Conservation (phyloP, 345 rosid genomes). For the Cardamine resedifolia region DNA sequence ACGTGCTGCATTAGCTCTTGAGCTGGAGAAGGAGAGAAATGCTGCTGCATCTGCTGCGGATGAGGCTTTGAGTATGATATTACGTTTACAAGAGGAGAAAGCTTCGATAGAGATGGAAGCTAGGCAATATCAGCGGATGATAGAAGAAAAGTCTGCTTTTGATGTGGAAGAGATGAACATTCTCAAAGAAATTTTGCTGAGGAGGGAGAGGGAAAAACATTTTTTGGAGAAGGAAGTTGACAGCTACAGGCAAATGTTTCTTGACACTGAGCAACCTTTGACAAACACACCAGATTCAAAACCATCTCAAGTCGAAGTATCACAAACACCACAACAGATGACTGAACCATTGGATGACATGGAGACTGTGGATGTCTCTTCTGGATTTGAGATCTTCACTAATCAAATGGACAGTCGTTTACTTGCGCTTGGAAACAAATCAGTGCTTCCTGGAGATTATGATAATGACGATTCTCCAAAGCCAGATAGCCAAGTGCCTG, state of each 20-base stretch:
- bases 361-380: conserved; percentile 19
- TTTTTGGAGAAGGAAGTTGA: conserved; percentile 73
- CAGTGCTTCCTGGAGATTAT: conserved; percentile 33
- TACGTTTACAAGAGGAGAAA: conserved; percentile 69
- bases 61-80: conserved; percentile 71
- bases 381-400: conserved; percentile 34
- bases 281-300: conserved; percentile 22
- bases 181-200: conserved; percentile 66
- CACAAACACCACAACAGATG: conserved; percentile 19
- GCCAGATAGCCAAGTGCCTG: no score
- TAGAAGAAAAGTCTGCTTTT: conserved; percentile 71
- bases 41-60: conserved; percentile 77
- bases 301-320: background rate
- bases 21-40: conserved; percentile 75
- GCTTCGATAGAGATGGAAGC: conserved; percentile 66
- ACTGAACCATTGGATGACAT: conserved; percentile 35
- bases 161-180: conserved; percentile 75
- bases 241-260: conserved; percentile 46
- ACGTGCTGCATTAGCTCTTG: conserved; percentile 46
- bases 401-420: conserved; percentile 25
- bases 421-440: conserved; percentile 43
- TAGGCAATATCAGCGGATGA: conserved; percentile 73
- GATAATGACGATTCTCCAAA: conserved; percentile 26
- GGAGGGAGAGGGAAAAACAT: conserved; percentile 72
- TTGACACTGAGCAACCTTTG: conserved; percentile 42